A percentile compares a stretch with the other conserved stretches of the same genome.
Conservation (phyloP, 1,284 basidiomycete genomes). For the Garcileccinum viscosum region DNA sequence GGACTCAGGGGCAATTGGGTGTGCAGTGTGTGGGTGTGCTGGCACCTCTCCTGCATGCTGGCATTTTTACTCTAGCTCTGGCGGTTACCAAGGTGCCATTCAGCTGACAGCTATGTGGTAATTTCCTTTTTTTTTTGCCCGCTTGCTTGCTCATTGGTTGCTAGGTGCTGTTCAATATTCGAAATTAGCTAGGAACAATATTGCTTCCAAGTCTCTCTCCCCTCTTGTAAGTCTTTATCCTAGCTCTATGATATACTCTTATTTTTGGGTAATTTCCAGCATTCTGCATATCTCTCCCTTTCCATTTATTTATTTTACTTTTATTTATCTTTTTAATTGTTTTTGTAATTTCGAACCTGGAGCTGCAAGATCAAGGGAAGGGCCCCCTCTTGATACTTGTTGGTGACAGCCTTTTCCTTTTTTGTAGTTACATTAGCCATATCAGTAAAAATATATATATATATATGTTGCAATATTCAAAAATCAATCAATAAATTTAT, state of each 20-base stretch:
- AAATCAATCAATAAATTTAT: background rate
- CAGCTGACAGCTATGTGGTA: background rate
- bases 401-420: background rate
- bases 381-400: background rate
- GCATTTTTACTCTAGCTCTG: background rate
- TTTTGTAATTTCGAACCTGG: background rate
- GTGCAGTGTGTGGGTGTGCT: background rate
- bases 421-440: background rate
- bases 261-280: background rate
- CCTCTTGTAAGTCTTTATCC: background rate
- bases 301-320: background rate
- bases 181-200: background rate
- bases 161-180: background rate
- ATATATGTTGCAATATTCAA: background rate
- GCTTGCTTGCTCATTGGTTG: background rate
- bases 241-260: background rate
- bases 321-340: background rate
- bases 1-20: background rate
- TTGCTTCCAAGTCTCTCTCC: background rate
- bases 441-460: background rate
- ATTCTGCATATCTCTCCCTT: background rate
- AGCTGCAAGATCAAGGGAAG: background rate
- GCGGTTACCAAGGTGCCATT: no score
- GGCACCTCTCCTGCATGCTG: background rate
- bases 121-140: background rate